Evolutionary conservation across 2,329 filamentous ascomycete genomes (phyloP), one percentile per base, ranked within the genome.

Genomic region (Xylariaceae sp.): DNA sequence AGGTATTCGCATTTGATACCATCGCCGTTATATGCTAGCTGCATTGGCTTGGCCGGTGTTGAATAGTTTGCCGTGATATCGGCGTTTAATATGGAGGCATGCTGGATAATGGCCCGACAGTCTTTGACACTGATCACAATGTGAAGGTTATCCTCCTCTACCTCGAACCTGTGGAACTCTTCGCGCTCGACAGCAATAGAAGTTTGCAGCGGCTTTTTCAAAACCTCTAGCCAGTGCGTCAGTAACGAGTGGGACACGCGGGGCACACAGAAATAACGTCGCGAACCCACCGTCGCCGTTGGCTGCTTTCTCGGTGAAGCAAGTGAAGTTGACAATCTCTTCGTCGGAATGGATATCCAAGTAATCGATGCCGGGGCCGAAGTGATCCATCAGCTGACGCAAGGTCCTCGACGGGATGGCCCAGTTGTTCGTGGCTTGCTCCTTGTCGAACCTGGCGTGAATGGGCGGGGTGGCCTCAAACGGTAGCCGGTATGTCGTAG

Each of bases 41-140:
- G 82, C 56, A 90, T 74, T 1, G 85, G 85, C 12, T 76, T 74
- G 12, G 77, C 76, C 3, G 85, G 84, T 17, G 75, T 67, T 2
- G 85, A 88, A 61, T 88, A 89, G 37, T 70, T 70, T 9, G 83
- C 82, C 12, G 72, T 74, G 11, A 89, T 67, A 31, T 75, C 72
- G n/a, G 76, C 78, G 36, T 78, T 78, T 5, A 81, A 72, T 16
- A 79, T 78, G 16, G 81, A 81, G 8, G 85, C 85, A 60, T 90
- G 85, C 23, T 80, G 74, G 36, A 88, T 78, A 38, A 89, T 85
- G 23, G 85, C 81, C 35, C 85, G 81, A 59, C 89, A 89, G 60
- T 90, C 85, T 54, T 87, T 88, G 55, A 90, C 84, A 51, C 80
- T 86, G 55, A 89, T 84, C 42, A 87, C 76, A 52, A 88, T 85